Conservation (phyloP, 2,329 filamentous ascomycete genomes). For the Botrytis aclada region DNA sequence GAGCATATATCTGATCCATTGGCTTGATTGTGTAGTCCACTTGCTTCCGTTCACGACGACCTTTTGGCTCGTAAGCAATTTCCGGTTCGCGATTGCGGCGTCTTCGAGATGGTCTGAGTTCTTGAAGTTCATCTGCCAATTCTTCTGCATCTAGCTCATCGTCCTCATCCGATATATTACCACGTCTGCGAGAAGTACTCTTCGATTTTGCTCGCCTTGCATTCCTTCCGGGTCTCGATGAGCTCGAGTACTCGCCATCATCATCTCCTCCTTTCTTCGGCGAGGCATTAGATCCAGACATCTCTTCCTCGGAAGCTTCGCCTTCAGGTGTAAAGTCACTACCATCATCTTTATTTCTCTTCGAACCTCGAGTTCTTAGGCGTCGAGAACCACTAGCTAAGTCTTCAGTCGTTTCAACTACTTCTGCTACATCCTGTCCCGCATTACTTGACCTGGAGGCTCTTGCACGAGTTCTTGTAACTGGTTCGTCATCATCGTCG, state of each 20-base stretch:
- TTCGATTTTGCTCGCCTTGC: slow-evolving; percentile 42
- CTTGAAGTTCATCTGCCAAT: slow-evolving; percentile 62
- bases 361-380: slow-evolving; percentile 31
- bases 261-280: slow-evolving; percentile 44
- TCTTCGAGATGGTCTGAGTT: slow-evolving; percentile 51
- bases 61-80: slow-evolving; percentile 57
- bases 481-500: slow-evolving; percentile 37
- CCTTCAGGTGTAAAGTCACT: slow-evolving; percentile 39
- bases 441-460: slow-evolving; percentile 39
- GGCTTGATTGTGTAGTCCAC: slow-evolving; percentile 87
- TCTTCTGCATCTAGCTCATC: slow-evolving; percentile 61
- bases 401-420: slow-evolving; percentile 46
- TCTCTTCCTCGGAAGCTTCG: slow-evolving; percentile 51
- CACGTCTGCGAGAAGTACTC: slow-evolving; percentile 46
- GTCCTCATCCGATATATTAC: slow-evolving; percentile 52
- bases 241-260: slow-evolving; percentile 48
- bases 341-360: slow-evolving; percentile 33
- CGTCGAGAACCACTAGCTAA: slow-evolving; percentile 32
- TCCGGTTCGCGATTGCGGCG: slow-evolving; percentile 50
- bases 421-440: slow-evolving; percentile 45
- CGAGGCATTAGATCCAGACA: slow-evolving; percentile 41
- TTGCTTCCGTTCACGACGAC: slow-evolving; percentile 57
- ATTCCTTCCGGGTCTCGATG: slow-evolving; percentile 49
- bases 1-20: slow-evolving; percentile 64
- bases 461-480: slow-evolving; percentile 42